Evolutionary conservation across 345 rosid species (phyloP).

Genomic region (Lumnitzera racemosa): DNA sequence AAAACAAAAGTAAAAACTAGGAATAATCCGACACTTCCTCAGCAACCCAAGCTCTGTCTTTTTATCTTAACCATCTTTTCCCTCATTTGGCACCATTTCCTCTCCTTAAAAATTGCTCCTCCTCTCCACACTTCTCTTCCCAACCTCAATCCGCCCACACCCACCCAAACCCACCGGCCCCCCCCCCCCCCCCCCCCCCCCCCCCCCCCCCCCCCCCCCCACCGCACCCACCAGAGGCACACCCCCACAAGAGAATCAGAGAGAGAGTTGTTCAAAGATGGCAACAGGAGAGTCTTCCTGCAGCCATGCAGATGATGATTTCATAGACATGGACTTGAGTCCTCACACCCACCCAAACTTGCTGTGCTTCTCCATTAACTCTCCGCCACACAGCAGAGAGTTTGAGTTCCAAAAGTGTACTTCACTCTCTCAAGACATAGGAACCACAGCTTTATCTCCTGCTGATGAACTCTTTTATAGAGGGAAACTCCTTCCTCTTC

Average conservation of each 20-base stretch:
- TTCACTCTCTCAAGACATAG: constrained; percentile 28
- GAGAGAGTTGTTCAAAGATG: constrained; percentile 1
- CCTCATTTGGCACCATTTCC: constrained; percentile 3
- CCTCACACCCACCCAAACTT: not conserved
- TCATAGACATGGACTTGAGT: constrained; percentile 66
- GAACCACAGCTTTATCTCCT: constrained; percentile 20
- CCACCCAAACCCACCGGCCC: too few relatives aligned
- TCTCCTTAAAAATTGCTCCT: constrained; percentile 1
- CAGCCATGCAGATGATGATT: constrained; percentile 49
- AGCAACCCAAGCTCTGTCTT: too few relatives aligned
- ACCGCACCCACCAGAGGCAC: constrained; percentile 11
- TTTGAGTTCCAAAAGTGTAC: constrained; percentile 79
- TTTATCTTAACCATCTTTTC: too few relatives aligned
- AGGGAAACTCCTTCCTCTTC: constrained; percentile 96
- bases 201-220: constrained; percentile 7
- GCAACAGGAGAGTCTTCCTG: constrained; percentile 19
- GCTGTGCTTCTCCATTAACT: constrained; percentile 20
- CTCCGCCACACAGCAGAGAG: constrained; percentile 61
- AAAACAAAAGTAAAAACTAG: too few relatives aligned
- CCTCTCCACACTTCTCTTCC: constrained; percentile 7
- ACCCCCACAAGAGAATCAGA: constrained; percentile 8
- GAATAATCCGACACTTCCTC: too few relatives aligned
- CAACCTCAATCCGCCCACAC: not conserved
- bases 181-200: constrained; percentile 10
- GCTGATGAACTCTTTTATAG: constrained; percentile 96